These are phyloP conservation scores for Saussurea involucrata DNA, from an alignment of 129 eudicot species.

Conservation along the genomic window DNA sequence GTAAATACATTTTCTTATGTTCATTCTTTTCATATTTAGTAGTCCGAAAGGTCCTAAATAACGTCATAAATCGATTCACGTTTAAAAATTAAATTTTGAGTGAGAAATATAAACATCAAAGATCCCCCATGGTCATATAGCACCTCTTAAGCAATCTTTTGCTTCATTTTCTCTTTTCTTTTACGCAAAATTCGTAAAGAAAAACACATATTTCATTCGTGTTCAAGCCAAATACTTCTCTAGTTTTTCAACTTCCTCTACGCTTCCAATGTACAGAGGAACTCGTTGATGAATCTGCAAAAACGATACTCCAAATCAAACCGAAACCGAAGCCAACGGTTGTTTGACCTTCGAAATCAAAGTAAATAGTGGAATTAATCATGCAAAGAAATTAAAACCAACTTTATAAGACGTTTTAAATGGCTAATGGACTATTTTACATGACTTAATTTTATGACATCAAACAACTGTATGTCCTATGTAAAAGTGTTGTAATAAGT, in stretches of 20 bases:
- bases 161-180: background rate
- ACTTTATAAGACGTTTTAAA: no score
- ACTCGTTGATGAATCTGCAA: conserved; percentile 95
- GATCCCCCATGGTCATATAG: background rate
- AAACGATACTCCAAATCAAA: background rate
- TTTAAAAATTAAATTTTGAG: background rate
- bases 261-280: conserved; percentile 85
- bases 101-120: background rate
- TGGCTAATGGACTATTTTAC: background rate
- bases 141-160: background rate
- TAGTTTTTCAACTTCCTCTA: conserved; percentile 88
- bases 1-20: background rate
- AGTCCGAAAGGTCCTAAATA: background rate
- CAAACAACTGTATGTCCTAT: background rate
- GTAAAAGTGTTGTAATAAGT: background rate
- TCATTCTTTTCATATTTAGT: background rate
- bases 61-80: background rate
- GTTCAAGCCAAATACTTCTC: conserved; percentile 74
- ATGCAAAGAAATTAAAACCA: no score
- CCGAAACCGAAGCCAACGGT: background rate
- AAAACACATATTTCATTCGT: background rate
- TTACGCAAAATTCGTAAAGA: background rate
- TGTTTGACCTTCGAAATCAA: background rate
- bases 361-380: background rate
- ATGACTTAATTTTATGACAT: background rate